phyloP scores from a whole-genome alignment of 768 basidiomycete genomes.

The Zangia roseola region DNA sequence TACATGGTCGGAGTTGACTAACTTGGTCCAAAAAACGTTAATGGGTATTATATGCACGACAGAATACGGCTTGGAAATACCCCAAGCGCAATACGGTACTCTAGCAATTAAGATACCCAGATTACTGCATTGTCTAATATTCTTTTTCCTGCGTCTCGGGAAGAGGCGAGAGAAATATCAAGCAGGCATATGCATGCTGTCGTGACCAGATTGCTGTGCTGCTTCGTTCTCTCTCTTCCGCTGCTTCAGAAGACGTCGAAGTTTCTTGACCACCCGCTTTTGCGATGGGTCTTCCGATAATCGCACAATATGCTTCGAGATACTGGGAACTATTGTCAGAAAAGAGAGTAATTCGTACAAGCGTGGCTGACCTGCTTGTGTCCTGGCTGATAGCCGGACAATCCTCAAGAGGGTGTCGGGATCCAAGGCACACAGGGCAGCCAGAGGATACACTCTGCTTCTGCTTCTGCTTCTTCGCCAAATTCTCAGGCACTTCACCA shows the following conservation, averaged over 20 bases:
- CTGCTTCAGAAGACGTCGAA: constrained; percentile 39
- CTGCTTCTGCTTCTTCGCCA: constrained; percentile 40
- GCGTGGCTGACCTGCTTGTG: constrained; percentile 45
- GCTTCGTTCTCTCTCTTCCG: constrained; percentile 27
- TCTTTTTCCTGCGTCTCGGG: background rate
- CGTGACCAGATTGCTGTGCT: background rate
- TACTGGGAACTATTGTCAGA: constrained; percentile 33
- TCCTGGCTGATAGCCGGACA: constrained; percentile 59
- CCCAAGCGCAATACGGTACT: constrained; percentile 4
- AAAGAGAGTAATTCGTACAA: background rate
- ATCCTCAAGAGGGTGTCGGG: constrained; percentile 47
- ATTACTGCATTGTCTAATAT: constrained; percentile 17
- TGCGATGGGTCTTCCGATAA: constrained; percentile 42
- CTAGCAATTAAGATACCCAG: constrained; percentile 6
- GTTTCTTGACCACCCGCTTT: constrained; percentile 32
- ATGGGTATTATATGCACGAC: background rate
- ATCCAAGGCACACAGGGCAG: constrained; percentile 51
- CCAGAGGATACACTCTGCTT: constrained; percentile 21
- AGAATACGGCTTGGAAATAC: background rate
- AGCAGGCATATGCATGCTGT: constrained; percentile 3
- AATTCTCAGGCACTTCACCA: constrained; percentile 20
- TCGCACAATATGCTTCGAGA: constrained; percentile 43
- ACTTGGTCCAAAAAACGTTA: background rate
- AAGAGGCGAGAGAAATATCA: background rate
- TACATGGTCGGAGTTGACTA: constrained; percentile 16